phyloP scores from a whole-genome alignment of 2,329 filamentous ascomycete species.

The Trichoderma sp. region DNA sequence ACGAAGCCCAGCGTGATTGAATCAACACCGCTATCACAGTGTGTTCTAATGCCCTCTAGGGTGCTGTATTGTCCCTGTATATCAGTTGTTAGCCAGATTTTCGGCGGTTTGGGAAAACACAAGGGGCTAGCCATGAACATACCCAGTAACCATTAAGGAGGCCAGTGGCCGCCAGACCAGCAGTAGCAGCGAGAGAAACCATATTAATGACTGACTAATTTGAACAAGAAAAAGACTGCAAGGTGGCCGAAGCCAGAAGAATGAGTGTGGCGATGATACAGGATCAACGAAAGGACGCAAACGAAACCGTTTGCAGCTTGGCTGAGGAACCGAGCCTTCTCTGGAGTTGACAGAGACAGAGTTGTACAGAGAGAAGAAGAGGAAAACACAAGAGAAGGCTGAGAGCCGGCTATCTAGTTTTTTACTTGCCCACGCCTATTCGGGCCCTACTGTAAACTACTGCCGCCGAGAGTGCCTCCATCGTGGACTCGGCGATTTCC shows the following conservation, averaged over 20 bases:
- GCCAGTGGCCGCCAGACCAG: conserved; percentile 35
- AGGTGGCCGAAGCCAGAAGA: conserved; percentile 40
- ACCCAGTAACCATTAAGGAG: conserved; percentile 50
- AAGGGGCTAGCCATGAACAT: conserved; percentile 27
- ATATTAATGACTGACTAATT: conserved; percentile 32
- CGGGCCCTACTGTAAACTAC: conserved; percentile 15
- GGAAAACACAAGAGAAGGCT: conserved; percentile 18
- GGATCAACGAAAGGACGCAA: conserved; percentile 48
- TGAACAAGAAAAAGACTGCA: conserved; percentile 38
- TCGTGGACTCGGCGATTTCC: conserved; percentile 34
- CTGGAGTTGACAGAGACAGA: conserved; percentile 34
- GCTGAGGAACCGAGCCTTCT: conserved; percentile 40
- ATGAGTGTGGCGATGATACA: conserved; percentile 33
- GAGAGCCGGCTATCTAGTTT: conserved; percentile 23
- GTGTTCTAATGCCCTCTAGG: conserved; percentile 39
- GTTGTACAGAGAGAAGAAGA: conserved; percentile 33
- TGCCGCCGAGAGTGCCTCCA: conserved; percentile 21
- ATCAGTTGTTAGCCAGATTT: conserved; percentile 11
- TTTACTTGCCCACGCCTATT: conserved; percentile 25
- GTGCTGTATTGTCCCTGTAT: conserved; percentile 43
- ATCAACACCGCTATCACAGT: conserved; percentile 45
- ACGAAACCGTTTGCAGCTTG: conserved; percentile 43
- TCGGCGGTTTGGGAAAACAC: neutral
- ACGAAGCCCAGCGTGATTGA: conserved; percentile 47
- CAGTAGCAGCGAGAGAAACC: conserved; percentile 33